phyloP scores from a whole-genome alignment of 2,329 filamentous ascomycete genomes.

The Parastagonospora nodorum region DNA sequence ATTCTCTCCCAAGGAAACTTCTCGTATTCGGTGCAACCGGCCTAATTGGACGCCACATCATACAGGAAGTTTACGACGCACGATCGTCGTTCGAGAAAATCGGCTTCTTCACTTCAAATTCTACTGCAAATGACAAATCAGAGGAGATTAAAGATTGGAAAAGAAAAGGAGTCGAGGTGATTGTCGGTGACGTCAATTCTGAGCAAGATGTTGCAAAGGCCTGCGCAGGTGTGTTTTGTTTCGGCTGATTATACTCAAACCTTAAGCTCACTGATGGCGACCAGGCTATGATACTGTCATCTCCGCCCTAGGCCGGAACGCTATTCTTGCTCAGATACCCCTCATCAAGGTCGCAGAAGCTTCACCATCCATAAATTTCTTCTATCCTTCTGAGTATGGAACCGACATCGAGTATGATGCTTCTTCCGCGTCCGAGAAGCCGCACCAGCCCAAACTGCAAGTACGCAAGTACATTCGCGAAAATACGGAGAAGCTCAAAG shows the following conservation, averaged over 20 bases:
- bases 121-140: constrained; percentile 57
- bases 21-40: constrained; percentile 61
- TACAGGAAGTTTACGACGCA: constrained; percentile 53
- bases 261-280: not conserved
- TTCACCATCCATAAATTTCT: constrained; percentile 61
- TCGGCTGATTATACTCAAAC: not conserved
- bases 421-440: constrained; percentile 63
- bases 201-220: constrained; percentile 61
- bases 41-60: constrained; percentile 58
- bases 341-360: constrained; percentile 65
- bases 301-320: constrained; percentile 67
- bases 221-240: constrained; percentile 52
- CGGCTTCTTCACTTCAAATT: constrained; percentile 61
- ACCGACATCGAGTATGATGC: constrained; percentile 62
- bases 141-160: constrained; percentile 55
- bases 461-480: constrained; percentile 66
- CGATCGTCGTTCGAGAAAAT: constrained; percentile 56
- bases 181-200: constrained; percentile 61
- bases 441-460: constrained; percentile 72
- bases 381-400: constrained; percentile 63
- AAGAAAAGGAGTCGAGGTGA: constrained; percentile 56
- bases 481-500: constrained; percentile 58
- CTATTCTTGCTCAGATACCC: constrained; percentile 64
- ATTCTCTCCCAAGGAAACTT: constrained; percentile 47
- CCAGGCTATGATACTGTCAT: constrained; percentile 67